These are phyloP conservation scores for Meyerozyma smithsonii DNA, from an alignment of 1,139 yeast species.

Conservation along the genomic window DNA sequence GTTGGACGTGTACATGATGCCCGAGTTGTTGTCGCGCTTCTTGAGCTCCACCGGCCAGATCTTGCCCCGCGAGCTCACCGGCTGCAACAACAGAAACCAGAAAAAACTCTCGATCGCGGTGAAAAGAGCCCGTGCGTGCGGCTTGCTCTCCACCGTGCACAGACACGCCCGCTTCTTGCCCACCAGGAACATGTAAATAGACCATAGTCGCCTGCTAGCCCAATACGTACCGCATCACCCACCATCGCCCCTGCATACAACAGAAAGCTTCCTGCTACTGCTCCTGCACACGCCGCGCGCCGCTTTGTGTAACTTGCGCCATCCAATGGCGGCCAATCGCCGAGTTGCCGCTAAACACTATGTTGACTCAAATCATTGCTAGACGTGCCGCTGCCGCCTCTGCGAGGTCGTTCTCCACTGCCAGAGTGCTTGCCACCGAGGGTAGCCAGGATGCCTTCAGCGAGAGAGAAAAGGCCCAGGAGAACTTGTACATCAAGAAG, in stretches of 20 bases:
- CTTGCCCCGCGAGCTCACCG: constrained; percentile 62
- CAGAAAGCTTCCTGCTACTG: background rate
- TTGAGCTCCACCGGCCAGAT: constrained; percentile 64
- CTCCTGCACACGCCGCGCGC: background rate
- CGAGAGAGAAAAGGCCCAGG: constrained; percentile 45
- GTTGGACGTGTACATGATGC: constrained; percentile 59
- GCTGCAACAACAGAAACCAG: constrained; percentile 58
- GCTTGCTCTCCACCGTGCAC: constrained; percentile 60
- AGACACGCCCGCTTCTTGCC: constrained; percentile 47
- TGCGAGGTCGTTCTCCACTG: constrained; percentile 35
- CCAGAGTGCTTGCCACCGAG: constrained; percentile 29
- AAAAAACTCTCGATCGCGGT: constrained; percentile 61
- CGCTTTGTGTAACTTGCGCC: constrained; percentile 1
- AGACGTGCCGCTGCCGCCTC: constrained; percentile 24
- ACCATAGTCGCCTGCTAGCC: background rate
- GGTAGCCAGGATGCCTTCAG: constrained; percentile 31
- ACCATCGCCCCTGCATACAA: too few relatives aligned
- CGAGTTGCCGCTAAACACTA: constrained; percentile 7
- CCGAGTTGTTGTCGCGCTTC: constrained; percentile 56
- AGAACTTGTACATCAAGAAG: constrained; percentile 39
- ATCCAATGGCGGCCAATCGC: background rate
- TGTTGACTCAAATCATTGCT: constrained; percentile 33
- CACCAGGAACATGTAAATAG: constrained; percentile 27
- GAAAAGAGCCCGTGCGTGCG: constrained; percentile 65
- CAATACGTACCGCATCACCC: too few relatives aligned